A percentile compares a stretch with the other conserved stretches of the same genome.
phyloP scores from a whole-genome alignment of 23 red algal genomes.

The Porphyridium purpureum region DNA sequence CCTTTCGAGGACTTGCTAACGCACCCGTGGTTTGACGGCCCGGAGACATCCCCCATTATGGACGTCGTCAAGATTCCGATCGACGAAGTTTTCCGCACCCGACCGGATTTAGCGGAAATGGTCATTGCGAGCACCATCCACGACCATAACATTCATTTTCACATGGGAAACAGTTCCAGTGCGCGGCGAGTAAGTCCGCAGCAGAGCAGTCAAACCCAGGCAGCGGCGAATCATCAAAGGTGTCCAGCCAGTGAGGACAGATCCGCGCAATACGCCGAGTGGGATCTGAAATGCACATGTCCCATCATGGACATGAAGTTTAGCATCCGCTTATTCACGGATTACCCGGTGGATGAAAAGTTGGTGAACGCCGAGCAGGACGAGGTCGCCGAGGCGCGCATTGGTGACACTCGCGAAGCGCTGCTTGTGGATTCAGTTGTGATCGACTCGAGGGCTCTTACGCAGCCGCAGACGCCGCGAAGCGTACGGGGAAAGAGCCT shows the following conservation, averaged over 20 bases:
- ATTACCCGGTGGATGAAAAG: conserved; percentile 9
- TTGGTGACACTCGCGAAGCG: not conserved
- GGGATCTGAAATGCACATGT: conserved; percentile 53
- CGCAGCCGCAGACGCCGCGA: not conserved
- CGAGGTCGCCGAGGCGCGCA: not conserved
- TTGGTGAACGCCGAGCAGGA: not conserved
- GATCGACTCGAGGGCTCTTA: not conserved
- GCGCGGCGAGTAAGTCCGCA: not conserved
- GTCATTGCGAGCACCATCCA: conserved; percentile 54
- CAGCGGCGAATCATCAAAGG: conserved; percentile 37
- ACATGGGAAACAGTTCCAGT: conserved; percentile 17
- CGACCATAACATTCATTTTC: conserved; percentile 51
- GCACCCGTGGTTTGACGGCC: conserved; percentile 68
- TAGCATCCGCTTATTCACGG: conserved; percentile 40
- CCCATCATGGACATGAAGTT: conserved; percentile 87
- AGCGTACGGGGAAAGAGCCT: not conserved
- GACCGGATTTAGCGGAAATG: conserved; percentile 63
- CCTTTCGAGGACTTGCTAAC: conserved; percentile 28
- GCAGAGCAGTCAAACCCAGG: no score
- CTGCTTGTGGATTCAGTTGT: no score
- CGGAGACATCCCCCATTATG: conserved; percentile 33
- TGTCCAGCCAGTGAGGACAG: conserved; percentile 27
- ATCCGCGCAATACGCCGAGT: no score
- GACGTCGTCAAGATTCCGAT: conserved; percentile 45
- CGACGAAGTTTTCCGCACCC: conserved; percentile 27